Evolutionary conservation across 805 yeast species (phyloP).

Genomic region (Candida namnaoensis): DNA sequence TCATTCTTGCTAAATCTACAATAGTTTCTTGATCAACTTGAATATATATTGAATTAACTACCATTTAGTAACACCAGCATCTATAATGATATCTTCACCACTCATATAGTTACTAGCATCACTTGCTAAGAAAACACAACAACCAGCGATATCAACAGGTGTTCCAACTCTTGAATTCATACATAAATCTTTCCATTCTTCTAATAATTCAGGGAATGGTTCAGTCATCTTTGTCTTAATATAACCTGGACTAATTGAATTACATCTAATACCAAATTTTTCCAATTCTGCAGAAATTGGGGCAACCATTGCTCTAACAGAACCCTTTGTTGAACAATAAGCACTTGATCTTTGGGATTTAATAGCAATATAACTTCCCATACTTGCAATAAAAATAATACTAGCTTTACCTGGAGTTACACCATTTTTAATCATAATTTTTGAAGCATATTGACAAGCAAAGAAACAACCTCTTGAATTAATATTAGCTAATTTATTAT

Average conservation of each 20-base stretch:
- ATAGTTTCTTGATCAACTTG: too few species aligned
- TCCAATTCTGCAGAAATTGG: conserved; percentile 3
- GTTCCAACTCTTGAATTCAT: conserved; percentile 41
- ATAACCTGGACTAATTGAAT: conserved; percentile 45
- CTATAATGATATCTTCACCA: conserved; percentile 40
- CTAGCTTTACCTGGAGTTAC: conserved; percentile 4
- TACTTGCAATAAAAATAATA: conserved; percentile 7
- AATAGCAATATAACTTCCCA: conserved; percentile 3
- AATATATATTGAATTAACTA: neutral
- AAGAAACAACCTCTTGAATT: conserved; percentile 1
- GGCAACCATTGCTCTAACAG: conserved; percentile 3
- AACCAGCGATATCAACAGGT: conserved; percentile 41
- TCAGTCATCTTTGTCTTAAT: conserved; percentile 36
- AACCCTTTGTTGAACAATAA: conserved; percentile 3
- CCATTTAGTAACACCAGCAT: conserved; percentile 28
- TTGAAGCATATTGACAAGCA: conserved; percentile 10
- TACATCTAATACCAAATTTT: conserved; percentile 25
- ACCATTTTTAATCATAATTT: conserved; percentile 7
- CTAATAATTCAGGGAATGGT: conserved; percentile 15
- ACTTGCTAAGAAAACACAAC: conserved; percentile 42
- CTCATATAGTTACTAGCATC: conserved; percentile 42
- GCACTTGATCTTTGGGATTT: conserved; percentile 3
- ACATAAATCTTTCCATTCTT: conserved; percentile 21
- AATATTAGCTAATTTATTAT: conserved; percentile 3
- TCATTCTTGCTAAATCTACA: too few species aligned